phyloP scores from a whole-genome alignment of 805 yeast genomes.

The Sugiyamaella americana region DNA sequence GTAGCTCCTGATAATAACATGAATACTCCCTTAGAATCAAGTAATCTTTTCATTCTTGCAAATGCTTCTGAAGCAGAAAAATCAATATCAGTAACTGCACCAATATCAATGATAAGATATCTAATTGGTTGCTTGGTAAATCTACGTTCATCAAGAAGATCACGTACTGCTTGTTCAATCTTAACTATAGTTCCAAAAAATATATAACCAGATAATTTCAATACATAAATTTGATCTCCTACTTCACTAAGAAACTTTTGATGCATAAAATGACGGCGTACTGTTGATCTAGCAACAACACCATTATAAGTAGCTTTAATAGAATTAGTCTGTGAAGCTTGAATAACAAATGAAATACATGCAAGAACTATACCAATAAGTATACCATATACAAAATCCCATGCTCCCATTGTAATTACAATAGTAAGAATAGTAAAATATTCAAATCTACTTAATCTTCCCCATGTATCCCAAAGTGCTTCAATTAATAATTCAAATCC shows the following conservation, averaged over 20 bases:
- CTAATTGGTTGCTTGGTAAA: slow-evolving; percentile 55
- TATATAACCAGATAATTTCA: slow-evolving; percentile 80
- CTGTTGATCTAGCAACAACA: slow-evolving; percentile 83
- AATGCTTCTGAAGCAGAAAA: slow-evolving; percentile 96
- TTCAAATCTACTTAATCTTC: slow-evolving; percentile 67
- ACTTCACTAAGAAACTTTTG: slow-evolving; percentile 77
- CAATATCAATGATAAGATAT: slow-evolving; percentile 78
- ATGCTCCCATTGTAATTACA: slow-evolving; percentile 90
- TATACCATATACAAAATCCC: slow-evolving; percentile 92
- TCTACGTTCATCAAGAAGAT: slow-evolving; percentile 49
- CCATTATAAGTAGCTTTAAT: slow-evolving; percentile 81
- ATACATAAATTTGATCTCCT: slow-evolving; percentile 83
- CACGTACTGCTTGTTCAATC: slow-evolving; percentile 69
- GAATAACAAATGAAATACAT: slow-evolving; percentile 90
- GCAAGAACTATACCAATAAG: slow-evolving; percentile 86
- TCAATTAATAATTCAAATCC: slow-evolving; percentile 89
- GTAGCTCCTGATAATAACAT: slow-evolving; percentile 73
- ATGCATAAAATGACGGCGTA: slow-evolving; percentile 83
- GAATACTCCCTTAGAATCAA: slow-evolving; percentile 61
- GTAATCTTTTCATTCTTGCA: slow-evolving; percentile 72
- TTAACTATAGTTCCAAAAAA: slow-evolving; percentile 96
- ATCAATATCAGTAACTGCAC: slow-evolving; percentile 71
- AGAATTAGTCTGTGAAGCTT: slow-evolving; percentile 78
- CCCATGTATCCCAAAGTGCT: slow-evolving; percentile 78
- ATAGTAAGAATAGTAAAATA: slow-evolving; percentile 78